A percentile compares a stretch with the other conserved stretches of the same genome.
These are phyloP conservation scores for Babesia ovis DNA, from an alignment of 169 alveolate species.

Conservation along the genomic window DNA sequence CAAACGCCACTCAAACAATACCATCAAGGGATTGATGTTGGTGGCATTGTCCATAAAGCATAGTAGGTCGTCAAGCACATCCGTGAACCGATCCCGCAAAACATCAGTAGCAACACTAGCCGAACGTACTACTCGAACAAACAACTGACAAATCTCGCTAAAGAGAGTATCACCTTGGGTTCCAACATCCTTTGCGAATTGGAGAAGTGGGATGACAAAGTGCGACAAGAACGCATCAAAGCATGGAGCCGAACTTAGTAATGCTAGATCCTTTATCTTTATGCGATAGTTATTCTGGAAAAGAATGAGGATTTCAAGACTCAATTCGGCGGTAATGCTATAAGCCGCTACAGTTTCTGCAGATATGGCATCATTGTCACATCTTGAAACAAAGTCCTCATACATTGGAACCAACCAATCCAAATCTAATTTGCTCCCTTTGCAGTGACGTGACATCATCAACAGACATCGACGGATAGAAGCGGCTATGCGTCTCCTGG, in stretches of 20 bases:
- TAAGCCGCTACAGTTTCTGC: slow-evolving; percentile 1
- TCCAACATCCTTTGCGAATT: slow-evolving; percentile 14
- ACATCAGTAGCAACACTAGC: slow-evolving; percentile 37
- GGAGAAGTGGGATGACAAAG: slow-evolving; percentile 46
- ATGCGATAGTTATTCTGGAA: slow-evolving; percentile 12
- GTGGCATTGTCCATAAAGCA: slow-evolving; percentile 15
- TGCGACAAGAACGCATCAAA: slow-evolving; percentile 30
- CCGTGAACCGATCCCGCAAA: slow-evolving; percentile 24
- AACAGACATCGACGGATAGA: slow-evolving; percentile 22
- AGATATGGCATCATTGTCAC: not conserved
- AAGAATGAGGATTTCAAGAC: slow-evolving; percentile 26
- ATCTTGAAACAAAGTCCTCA: slow-evolving; percentile 13
- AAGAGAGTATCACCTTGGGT: slow-evolving; percentile 27
- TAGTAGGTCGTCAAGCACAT: slow-evolving; percentile 14
- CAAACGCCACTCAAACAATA: slow-evolving; percentile 62
- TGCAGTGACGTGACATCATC: slow-evolving; percentile 38
- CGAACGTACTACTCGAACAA: slow-evolving; percentile 46
- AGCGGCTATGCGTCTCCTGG: not conserved
- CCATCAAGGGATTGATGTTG: slow-evolving; percentile 42
- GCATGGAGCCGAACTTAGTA: slow-evolving; percentile 14
- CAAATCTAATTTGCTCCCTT: slow-evolving; percentile 26
- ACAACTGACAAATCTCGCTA: slow-evolving; percentile 44
- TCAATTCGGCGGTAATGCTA: slow-evolving; percentile 50
- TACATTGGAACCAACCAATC: slow-evolving; percentile 44
- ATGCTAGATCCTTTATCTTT: slow-evolving; percentile 19